A percentile compares a stretch with the other conserved stretches of the same genome.
phyloP scores from a whole-genome alignment of 1,284 basidiomycete species.

The Ustilago trichophora region DNA sequence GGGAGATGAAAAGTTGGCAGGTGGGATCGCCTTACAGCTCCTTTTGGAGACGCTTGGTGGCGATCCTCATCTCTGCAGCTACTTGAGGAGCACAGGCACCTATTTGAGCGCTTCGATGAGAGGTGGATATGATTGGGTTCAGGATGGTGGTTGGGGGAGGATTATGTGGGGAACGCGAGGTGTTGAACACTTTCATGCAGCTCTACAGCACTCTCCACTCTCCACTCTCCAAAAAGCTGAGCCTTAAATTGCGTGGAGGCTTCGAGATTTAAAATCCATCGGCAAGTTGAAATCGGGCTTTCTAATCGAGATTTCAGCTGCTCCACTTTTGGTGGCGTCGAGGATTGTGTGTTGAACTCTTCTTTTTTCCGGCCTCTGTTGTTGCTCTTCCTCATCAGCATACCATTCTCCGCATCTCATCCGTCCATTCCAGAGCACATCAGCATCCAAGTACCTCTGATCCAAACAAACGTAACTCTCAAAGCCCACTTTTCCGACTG shows the following conservation, averaged over 20 bases:
- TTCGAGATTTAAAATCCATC: not conserved
- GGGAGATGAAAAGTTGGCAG: not conserved
- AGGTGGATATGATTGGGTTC: too few species aligned
- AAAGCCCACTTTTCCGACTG: too few species aligned
- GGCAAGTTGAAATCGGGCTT: not conserved
- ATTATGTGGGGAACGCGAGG: not conserved
- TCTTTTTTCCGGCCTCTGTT: not conserved
- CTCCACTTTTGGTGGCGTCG: not conserved
- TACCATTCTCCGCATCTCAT: too few species aligned
- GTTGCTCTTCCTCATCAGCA: too few species aligned
- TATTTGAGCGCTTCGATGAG: not conserved
- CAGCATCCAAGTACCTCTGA: too few species aligned
- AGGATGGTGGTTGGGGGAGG: not conserved
- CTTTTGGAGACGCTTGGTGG: conserved; percentile 46
- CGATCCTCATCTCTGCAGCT: conserved; percentile 40
- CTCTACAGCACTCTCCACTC: not conserved
- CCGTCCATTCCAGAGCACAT: too few species aligned
- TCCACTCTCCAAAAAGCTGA: conserved; percentile 11
- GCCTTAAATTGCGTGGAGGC: conserved; percentile 18
- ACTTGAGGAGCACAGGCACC: conserved; percentile 4
- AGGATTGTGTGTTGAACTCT: not conserved
- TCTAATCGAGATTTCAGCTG: not conserved
- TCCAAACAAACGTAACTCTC: too few species aligned
- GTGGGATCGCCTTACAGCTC: conserved; percentile 36
- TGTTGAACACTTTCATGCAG: conserved; percentile 1